Evolutionary conservation across 1,284 basidiomycete genomes (phyloP), one percentile per base, ranked within the genome.

Genomic region (Trichosporon ovoides): DNA sequence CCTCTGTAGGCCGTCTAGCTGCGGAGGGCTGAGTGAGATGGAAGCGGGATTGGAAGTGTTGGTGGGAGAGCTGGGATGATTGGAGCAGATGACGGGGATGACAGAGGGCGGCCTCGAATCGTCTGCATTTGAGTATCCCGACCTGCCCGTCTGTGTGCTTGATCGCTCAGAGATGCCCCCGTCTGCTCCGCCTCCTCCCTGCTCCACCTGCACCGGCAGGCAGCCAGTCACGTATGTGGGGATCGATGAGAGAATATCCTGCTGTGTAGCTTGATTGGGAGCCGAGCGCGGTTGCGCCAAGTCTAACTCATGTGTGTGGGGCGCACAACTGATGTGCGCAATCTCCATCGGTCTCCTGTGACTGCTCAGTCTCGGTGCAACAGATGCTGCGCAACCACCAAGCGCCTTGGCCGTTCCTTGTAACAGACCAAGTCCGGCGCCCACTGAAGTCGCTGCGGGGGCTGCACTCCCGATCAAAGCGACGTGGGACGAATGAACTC

Each of bases 81-180:
- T 48, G 43, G 43, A 24, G 43, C 35, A n/a, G 16, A n/a, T 37
- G 28, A 9, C 28, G 35, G 35, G 35, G 13, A 48, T 28, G 24
- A 5, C 43, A 48, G 43, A 28, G 43, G 43, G 43, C 43, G 43
- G 43, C 24, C 24, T 16, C 43, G 12, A 48, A 28, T 10, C 7
- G 43, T 9, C 16, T 48, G 43, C 22, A 22, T 48, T 48, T 48
- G 43, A 48, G 24, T 48, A 31, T 31, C 43, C 43, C 43, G 43
- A 48, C 24, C 28, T 24, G 43, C 43, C 28, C 43, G 24, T 48
- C 43, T 48, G 43, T 48, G 43, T 48, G 43, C 43, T 22, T 31
- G 18, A 16, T 10, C 43, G 22, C 13, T 14, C 19, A 28, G n/a
- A 19, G 7, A 48, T n/a, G 43, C 43, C 24, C 43, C 43, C 24